Evolutionary conservation across 2,329 filamentous ascomycete genomes (phyloP).

Genomic region (Colletotrichum falcatum): DNA sequence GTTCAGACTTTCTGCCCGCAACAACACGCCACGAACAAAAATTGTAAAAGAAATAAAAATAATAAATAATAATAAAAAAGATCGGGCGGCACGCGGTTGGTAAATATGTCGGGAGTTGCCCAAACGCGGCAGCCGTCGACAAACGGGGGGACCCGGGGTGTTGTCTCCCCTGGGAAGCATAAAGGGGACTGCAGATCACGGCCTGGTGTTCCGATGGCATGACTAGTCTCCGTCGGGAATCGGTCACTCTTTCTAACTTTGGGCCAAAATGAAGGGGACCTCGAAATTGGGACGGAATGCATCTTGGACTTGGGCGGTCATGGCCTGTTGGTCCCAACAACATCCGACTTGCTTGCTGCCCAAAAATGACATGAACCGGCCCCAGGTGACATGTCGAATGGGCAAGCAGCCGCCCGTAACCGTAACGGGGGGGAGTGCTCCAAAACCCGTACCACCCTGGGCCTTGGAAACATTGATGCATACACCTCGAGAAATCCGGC

Average conservation of each 20-base stretch:
- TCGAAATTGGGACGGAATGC: conserved; percentile 31
- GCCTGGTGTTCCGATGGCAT: conserved; percentile 34
- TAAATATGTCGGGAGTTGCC: conserved; percentile 16
- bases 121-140: background rate
- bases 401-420: conserved; percentile 29
- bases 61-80: no score
- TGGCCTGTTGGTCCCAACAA: conserved; percentile 33
- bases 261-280: conserved; percentile 16
- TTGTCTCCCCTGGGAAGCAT: conserved; percentile 24
- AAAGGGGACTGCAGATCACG: conserved; percentile 36
- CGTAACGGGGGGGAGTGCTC: no score
- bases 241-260: conserved; percentile 34
- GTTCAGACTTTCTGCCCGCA: conserved; percentile 28
- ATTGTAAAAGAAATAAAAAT: no score
- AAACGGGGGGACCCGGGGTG: conserved; percentile 27
- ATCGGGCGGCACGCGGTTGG: conserved; percentile 1
- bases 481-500: conserved; percentile 30
- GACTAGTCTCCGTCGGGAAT: conserved; percentile 33
- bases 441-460: conserved; percentile 29
- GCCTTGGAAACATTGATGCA: conserved; percentile 31
- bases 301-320: conserved; percentile 13
- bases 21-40: background rate
- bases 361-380: conserved; percentile 21
- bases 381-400: background rate
- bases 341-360: conserved; percentile 18